Evolutionary conservation across 352 stramenopile genomes (phyloP), one percentile per base, ranked within the genome.

Genomic region (Globisporangium nodosum): DNA sequence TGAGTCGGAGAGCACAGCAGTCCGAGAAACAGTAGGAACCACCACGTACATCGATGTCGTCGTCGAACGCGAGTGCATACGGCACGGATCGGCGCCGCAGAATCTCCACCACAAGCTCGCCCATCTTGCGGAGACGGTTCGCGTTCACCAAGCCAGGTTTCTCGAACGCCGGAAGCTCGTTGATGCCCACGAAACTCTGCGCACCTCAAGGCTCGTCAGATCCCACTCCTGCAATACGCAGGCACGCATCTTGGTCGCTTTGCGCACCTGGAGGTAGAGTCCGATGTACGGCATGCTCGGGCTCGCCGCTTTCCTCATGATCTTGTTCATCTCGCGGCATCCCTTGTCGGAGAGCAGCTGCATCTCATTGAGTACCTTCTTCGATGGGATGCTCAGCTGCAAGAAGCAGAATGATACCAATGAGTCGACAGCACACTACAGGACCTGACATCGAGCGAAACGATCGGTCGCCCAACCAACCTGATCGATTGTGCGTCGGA

Each of bases 231-330:
- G 20, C 35, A 15, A 49, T 16, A 49, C 2, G 5, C 5, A 46
- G 49, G 40, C 40, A 61, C 5, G 31, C 24, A 24, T 42, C 20
- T 24, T 64, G 30, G 16, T 24, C 0, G 45, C 11, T 49, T n/a
- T 13, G 3, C 27, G 3, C 58, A 91, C 85, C 80, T 95, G 86
- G 31, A 95, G 68, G 50, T 92, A 95, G 2, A 95, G 64, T 20
- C 86, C 86, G 24, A 94, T 85, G 63, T 94, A 95, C 42, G 86
- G 86, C 84, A 95, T 94, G 52, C 76, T 87, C 46, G 84, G 86
- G 18, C 81, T 91, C 7, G 68, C 53, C 7, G 78, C 71, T 46
- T 77, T 83, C 52, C 81, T 77, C 84, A 95, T 95, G n/a, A 88
- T 56, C 18, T 76, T 78, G 59, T 94, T 95, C 66, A 95, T 89